phyloP scores from a whole-genome alignment of 2,329 filamentous ascomycete species.

The Fusarium penzigii region DNA sequence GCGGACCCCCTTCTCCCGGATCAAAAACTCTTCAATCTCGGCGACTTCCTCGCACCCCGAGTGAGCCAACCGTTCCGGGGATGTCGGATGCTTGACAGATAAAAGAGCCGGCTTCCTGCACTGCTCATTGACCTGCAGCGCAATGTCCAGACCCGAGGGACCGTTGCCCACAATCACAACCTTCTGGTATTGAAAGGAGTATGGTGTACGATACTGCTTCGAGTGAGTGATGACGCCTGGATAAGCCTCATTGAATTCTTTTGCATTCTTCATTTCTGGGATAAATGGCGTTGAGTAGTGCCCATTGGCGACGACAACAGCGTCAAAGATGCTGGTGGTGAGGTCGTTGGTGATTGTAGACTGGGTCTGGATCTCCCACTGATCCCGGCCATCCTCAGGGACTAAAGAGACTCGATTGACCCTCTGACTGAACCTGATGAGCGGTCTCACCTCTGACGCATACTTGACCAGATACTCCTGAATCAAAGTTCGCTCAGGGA shows the following conservation, averaged over 20 bases:
- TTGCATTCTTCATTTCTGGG: slow-evolving; percentile 62
- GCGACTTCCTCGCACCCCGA: slow-evolving; percentile 52
- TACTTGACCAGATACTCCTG: slow-evolving; percentile 74
- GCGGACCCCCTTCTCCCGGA: slow-evolving; percentile 58
- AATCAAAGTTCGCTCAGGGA: slow-evolving; percentile 72
- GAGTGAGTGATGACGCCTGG: slow-evolving; percentile 70
- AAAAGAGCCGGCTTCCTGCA: slow-evolving; percentile 64
- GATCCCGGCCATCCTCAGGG: slow-evolving; percentile 35
- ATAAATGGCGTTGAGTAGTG: slow-evolving; percentile 72
- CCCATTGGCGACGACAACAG: slow-evolving; percentile 73
- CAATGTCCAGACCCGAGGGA: slow-evolving; percentile 83
- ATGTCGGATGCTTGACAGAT: slow-evolving; percentile 57
- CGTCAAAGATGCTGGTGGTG: slow-evolving; percentile 62
- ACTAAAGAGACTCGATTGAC: slow-evolving; percentile 59
- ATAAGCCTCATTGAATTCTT: slow-evolving; percentile 58
- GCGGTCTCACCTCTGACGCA: slow-evolving; percentile 63
- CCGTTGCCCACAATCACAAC: slow-evolving; percentile 83
- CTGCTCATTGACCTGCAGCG: slow-evolving; percentile 67
- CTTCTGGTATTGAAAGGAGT: slow-evolving; percentile 66
- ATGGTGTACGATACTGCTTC: slow-evolving; percentile 73
- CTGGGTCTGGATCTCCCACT: slow-evolving; percentile 63
- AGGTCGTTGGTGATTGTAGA: slow-evolving; percentile 47
- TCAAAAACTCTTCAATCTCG: slow-evolving; percentile 59
- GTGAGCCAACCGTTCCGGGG: slow-evolving; percentile 46
- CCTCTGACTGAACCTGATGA: slow-evolving; percentile 70